Conservation (phyloP, 192 early-diverging fungal genomes). For the Backusella psychrophila region DNA sequence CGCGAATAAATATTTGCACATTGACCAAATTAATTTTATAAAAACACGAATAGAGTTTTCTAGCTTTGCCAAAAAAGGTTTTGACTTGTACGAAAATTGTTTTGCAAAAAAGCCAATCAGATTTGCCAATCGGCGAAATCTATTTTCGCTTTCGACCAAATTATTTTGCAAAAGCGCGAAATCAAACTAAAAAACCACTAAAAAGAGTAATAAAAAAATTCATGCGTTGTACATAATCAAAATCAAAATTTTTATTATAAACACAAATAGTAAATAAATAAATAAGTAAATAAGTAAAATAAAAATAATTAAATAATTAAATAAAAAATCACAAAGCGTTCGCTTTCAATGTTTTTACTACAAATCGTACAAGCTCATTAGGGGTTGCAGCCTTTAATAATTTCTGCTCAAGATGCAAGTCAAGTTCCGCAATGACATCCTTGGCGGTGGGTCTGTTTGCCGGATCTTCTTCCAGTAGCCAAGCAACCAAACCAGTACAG, state of each 20-base stretch:
- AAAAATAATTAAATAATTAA: background rate
- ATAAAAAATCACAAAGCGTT: background rate
- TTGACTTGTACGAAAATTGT: too few relatives aligned
- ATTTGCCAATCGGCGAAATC: too few relatives aligned
- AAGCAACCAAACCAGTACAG: slow-evolving; percentile 31
- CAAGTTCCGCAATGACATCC: slow-evolving; percentile 31
- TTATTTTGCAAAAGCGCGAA: too few relatives aligned
- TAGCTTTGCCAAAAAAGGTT: too few relatives aligned
- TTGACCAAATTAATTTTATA: too few relatives aligned
- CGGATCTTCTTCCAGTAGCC: slow-evolving; percentile 32
- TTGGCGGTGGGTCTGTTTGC: slow-evolving; percentile 24
- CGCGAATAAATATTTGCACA: too few relatives aligned
- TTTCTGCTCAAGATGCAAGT: slow-evolving; percentile 28
- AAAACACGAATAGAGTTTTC: too few relatives aligned
- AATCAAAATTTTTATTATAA: background rate
- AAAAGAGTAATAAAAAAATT: background rate
- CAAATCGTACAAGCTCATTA: slow-evolving; percentile 21
- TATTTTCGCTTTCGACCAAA: too few relatives aligned
- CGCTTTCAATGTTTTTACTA: slow-evolving; percentile 12
- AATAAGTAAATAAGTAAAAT: background rate
- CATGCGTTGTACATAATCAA: background rate
- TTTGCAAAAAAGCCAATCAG: too few relatives aligned
- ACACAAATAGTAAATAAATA: background rate
- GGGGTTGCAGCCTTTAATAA: slow-evolving; percentile 22
- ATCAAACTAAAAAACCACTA: background rate